Evolutionary conservation across 1,139 yeast species (phyloP), one percentile per base, ranked within the genome.

Genomic region (Kluyveromyces sp.): DNA sequence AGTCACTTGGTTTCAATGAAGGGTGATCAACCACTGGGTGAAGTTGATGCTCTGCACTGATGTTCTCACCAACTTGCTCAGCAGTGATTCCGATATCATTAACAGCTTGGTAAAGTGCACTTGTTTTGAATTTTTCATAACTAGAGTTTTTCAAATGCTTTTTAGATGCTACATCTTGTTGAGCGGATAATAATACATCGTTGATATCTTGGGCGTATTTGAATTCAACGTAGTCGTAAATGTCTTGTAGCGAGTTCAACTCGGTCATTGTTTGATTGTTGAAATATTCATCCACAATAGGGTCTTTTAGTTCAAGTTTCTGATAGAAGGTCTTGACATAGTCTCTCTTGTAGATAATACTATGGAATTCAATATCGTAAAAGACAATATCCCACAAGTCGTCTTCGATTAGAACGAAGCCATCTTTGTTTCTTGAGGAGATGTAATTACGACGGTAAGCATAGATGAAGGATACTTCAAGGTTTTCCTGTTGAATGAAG

Each of bases 391-490:
- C 78, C 98, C 98, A 94, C 51, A 92, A 71, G 63, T 90, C 97
- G 64, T 87, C 92, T 67, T 88, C 96, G 47, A 72, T 76, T 47
- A 83, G 66, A 42, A 83, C 70, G 41, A 77, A 78, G 6, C 77
- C 77, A 42, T 69, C 71, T 31, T 72, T 73, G 46, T 78, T 82
- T 56, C 78, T 83, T 26, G 72, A 73, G 1, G 65, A 63, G 43
- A 64, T 68, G 62, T 85, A 89, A 65, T 92, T 97, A 65, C 95
- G 84, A 64, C 97, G 85, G 61, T 89, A 96, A 34, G 90, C 83
- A 87, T 96, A 90, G 50, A 92, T 89, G 61, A 89, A 87, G n/a
- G 98, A 97, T 3, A 92, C 96, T 63, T 92, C 99, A 52, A 83
- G 75, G 46, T 83, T 74, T 45, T 89, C 95, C 55, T 79, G 81